These are phyloP conservation scores for Eutypa lata DNA, from an alignment of 2,329 filamentous ascomycete species.

Conservation along the genomic window DNA sequence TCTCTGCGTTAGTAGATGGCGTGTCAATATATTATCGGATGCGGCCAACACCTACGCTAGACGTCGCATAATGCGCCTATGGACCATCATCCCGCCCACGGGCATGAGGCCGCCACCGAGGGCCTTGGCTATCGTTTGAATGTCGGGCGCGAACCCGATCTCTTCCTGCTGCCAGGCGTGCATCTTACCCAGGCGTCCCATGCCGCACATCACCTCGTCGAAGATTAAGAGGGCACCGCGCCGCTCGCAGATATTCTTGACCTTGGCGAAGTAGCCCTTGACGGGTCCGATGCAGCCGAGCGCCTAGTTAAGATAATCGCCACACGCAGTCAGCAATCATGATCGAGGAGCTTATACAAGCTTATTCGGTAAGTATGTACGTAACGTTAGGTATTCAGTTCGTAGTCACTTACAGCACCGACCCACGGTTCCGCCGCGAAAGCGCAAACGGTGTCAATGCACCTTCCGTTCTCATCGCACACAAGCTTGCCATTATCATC, in stretches of 20 bases:
- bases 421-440: background rate
- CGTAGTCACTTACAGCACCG: background rate
- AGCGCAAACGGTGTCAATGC: background rate
- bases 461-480: too few relatives aligned
- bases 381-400: too few relatives aligned
- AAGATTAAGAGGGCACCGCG: background rate
- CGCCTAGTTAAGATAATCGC: too few relatives aligned
- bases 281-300: background rate
- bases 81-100: background rate
- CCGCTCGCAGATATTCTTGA: background rate
- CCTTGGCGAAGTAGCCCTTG: background rate
- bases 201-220: background rate
- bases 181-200: background rate
- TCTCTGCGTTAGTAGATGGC: too few relatives aligned
- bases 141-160: background rate
- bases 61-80: background rate
- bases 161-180: background rate
- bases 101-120: background rate
- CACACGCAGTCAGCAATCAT: too few relatives aligned
- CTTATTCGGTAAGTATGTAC: too few relatives aligned
- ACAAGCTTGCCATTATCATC: background rate
- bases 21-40: too few relatives aligned
- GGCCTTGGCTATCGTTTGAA: background rate
- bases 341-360: too few relatives aligned
- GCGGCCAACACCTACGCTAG: too few relatives aligned